phyloP scores from a whole-genome alignment of 192 early-diverging fungal genomes.

The Obelidium mucronatum region DNA sequence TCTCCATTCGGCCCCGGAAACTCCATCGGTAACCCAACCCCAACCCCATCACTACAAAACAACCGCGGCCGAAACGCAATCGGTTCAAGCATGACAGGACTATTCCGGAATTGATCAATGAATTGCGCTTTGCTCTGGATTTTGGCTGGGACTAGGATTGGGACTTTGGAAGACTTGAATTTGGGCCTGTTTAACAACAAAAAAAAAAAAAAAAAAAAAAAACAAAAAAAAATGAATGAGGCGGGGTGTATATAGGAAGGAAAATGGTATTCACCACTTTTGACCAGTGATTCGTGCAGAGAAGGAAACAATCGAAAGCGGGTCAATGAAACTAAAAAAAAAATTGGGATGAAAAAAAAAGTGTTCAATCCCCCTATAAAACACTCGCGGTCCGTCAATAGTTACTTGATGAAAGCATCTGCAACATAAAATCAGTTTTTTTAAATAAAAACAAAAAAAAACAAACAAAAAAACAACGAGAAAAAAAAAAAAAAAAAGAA shows the following conservation, averaged over 20 bases:
- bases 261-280: constrained; percentile 63
- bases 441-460: too few relatives aligned
- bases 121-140: constrained; percentile 76
- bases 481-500: constrained; percentile 61
- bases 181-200: constrained; percentile 49
- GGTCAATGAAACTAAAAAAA: constrained; percentile 67
- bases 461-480: too few relatives aligned
- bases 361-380: too few relatives aligned
- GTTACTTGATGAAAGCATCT: constrained; percentile 55
- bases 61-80: constrained; percentile 78
- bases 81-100: constrained; percentile 82
- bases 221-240: too few relatives aligned
- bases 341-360: background rate
- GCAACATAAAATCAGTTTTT: too few relatives aligned
- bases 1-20: constrained; percentile 63
- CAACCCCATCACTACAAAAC: constrained; percentile 69
- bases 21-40: constrained; percentile 65
- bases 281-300: constrained; percentile 72
- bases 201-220: too few relatives aligned
- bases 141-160: constrained; percentile 58
- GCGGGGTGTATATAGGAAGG: background rate
- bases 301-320: constrained; percentile 71
- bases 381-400: too few relatives aligned
- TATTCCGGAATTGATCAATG: constrained; percentile 83
- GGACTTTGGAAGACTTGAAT: constrained; percentile 84